Evolutionary conservation across 495 filamentous ascomycete genomes (phyloP), one percentile per base, ranked within the genome.

Genomic region (Xanthoparmelia taractica): DNA sequence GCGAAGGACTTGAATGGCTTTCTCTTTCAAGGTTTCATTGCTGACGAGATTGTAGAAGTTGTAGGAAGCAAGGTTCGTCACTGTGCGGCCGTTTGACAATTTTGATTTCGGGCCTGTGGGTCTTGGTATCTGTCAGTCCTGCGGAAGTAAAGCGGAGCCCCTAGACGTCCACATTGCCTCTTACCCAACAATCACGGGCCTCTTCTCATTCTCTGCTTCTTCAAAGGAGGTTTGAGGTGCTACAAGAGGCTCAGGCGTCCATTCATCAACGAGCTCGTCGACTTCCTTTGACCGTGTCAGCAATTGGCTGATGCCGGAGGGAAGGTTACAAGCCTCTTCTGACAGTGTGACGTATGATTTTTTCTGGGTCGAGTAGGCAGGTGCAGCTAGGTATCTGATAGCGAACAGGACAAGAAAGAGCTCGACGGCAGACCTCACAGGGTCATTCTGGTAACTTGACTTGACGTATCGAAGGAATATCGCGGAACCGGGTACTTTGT

Each of bases 41-140:
- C 83, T 85, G 66, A 92, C 88, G 69, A 99, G 90, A 74, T 99
- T 97, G 80, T 94, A 99, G 75, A 91, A 95, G 70, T 97, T 97
- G 76, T 89, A 93, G 8, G 90, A 93, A 37, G 89, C 92, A 43
- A 97, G 84, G 72, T 99, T 97, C 56, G 80, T 88, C 27, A 96
- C 94, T 15, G 89, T 93, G 61, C 89, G 87, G 64, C 93, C 95
- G 71, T 89, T 96, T 18, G 86, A 79, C 60, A 99, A 83, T 73
- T 95, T 97, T 40, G 85, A 85, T 70, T 92, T 96, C 48, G 89
- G 92, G 20, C 93, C 92, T 7, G 92, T 90, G 20, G 94, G 90
- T 48, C 92, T 96, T 70, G 41, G 61, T 52, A 18, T 15, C 36
- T 27, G 34, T 57, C 33, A 58, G 33, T 47, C 4, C 31, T 47